phyloP scores from a whole-genome alignment of 139 green algal species.

The Micractinium sp. region DNA sequence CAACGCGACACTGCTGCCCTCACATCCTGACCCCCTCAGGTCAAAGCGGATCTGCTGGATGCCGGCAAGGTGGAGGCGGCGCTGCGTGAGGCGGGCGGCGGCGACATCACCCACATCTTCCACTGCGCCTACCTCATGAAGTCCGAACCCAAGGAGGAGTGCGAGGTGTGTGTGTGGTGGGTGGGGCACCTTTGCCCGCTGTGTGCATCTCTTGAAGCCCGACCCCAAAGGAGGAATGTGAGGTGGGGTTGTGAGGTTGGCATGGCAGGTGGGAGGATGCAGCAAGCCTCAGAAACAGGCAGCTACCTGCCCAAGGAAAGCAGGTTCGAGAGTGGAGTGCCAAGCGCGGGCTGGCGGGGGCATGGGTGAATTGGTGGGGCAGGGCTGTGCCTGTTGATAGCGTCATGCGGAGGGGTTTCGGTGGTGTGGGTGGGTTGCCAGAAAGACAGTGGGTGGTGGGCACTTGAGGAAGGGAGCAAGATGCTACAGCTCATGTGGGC shows the following conservation, averaged over 20 bases:
- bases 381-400: too few relatives aligned
- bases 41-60: background rate
- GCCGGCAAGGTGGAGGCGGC: background rate
- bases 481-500: background rate
- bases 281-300: too few relatives aligned
- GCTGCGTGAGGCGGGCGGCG: background rate
- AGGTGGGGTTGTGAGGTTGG: background rate
- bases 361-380: too few relatives aligned
- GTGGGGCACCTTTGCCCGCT: too few relatives aligned
- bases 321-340: too few relatives aligned
- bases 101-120: conserved; percentile 3
- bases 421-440: too few relatives aligned
- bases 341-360: too few relatives aligned
- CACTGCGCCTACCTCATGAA: conserved; percentile 21
- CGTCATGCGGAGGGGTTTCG: too few relatives aligned
- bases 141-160: conserved; percentile 6
- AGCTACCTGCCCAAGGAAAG: too few relatives aligned
- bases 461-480: too few relatives aligned
- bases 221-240: conserved; percentile 4
- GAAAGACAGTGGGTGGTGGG: too few relatives aligned
- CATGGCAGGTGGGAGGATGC: background rate
- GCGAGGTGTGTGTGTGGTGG: background rate
- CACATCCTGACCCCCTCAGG: background rate
- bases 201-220: background rate
- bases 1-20: too few relatives aligned